Conservation (phyloP, 2,329 filamentous ascomycete species). For the Curvularia verruculosa region DNA sequence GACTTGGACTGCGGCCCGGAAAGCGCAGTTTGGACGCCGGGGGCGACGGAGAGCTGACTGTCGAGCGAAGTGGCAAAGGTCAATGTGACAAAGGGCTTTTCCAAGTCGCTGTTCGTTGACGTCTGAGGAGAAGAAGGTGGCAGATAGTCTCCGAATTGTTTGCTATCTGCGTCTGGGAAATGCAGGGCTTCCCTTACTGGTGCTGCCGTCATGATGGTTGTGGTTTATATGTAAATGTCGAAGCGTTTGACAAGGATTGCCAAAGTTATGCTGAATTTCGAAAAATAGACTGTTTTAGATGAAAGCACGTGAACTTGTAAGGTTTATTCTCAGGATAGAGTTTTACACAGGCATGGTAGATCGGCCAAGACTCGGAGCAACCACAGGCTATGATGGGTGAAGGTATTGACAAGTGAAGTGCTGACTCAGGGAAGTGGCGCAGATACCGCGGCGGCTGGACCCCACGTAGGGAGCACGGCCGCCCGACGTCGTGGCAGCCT, state of each 20-base stretch:
- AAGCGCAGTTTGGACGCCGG: slow-evolving; percentile 79
- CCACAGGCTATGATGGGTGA: not conserved
- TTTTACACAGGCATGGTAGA: not conserved
- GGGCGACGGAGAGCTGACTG: slow-evolving; percentile 74
- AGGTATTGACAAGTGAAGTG: not conserved
- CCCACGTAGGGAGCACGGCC: slow-evolving; percentile 22
- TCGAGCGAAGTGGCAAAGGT: slow-evolving; percentile 94
- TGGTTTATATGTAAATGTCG: not conserved
- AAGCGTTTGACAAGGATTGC: not conserved
- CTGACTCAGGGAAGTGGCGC: slow-evolving; percentile 22
- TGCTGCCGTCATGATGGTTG: slow-evolving; percentile 11
- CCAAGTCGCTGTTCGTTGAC: not conserved
- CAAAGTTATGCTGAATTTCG: not conserved
- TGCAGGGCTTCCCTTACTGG: slow-evolving; percentile 30
- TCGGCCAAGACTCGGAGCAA: not conserved
- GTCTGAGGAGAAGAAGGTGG: slow-evolving; percentile 35
- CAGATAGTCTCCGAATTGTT: slow-evolving; percentile 60
- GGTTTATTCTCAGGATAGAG: not conserved
- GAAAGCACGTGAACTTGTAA: not conserved
- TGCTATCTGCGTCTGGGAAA: slow-evolving; percentile 54
- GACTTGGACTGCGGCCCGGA: slow-evolving; percentile 84
- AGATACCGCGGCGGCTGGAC: slow-evolving; percentile 18
- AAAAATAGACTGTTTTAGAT: not conserved
- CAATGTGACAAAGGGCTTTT: slow-evolving; percentile 62
- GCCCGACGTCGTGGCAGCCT: slow-evolving; percentile 26